Evolutionary conservation across 352 stramenopile species (phyloP).

Genomic region (Phytophthora crassamura): DNA sequence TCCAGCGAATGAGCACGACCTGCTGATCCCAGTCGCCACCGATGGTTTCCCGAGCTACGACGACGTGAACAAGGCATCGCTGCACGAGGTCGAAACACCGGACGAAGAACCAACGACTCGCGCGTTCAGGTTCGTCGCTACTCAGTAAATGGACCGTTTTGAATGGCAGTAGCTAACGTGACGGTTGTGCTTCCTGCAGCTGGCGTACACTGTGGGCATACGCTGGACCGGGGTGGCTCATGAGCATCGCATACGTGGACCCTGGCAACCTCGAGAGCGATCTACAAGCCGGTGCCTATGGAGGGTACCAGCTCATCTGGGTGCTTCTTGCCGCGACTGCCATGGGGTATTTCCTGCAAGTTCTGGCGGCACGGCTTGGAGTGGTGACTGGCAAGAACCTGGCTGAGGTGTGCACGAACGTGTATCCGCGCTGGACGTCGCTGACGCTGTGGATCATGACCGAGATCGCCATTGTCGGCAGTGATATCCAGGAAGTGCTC

Average conservation of each 20-base stretch:
- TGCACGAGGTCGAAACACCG: conserved; percentile 45
- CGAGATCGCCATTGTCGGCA: conserved; percentile 93
- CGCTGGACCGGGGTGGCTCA: no score
- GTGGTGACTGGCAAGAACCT: conserved; percentile 94
- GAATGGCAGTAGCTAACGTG: no score
- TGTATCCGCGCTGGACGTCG: conserved; percentile 82
- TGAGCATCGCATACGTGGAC: conserved; percentile 96
- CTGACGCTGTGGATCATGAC: conserved; percentile 93
- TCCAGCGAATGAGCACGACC: not conserved
- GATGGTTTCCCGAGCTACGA: not conserved
- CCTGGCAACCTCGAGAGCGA: conserved; percentile 96
- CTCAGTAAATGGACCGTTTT: no score
- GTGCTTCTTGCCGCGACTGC: conserved; percentile 91
- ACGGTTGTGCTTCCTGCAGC: conserved; percentile 29
- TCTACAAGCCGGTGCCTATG: conserved; percentile 93
- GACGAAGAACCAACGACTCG: conserved; percentile 44
- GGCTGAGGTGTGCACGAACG: conserved; percentile 83
- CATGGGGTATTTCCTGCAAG: conserved; percentile 94
- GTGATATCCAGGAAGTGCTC: conserved; percentile 93
- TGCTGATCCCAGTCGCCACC: not conserved
- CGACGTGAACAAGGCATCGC: not conserved
- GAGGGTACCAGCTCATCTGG: conserved; percentile 92
- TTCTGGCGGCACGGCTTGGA: conserved; percentile 91
- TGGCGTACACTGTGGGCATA: conserved; percentile 86
- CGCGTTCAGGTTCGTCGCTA: no score